Percentiles rank a stretch among this genome's conserved stretches.
phyloP scores from a whole-genome alignment of 2,329 filamentous ascomycete species.

The Colletotrichum gloeosporioides region DNA sequence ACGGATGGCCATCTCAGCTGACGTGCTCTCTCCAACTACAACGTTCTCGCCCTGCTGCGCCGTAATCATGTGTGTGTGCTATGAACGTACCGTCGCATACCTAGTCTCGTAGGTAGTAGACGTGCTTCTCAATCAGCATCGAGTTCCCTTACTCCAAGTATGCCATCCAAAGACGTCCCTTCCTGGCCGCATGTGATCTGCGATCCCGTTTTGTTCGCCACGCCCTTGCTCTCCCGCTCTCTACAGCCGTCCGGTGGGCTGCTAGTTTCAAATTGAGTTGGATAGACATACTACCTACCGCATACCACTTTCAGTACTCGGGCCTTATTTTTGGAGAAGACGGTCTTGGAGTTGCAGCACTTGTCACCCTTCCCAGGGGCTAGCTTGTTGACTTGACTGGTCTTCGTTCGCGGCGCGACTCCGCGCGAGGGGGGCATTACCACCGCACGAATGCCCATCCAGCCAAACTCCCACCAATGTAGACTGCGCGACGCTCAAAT shows the following conservation, averaged over 20 bases:
- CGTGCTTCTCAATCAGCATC: not conserved
- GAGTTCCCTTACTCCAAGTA: not conserved
- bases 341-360: not conserved
- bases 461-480: slow-evolving; percentile 4
- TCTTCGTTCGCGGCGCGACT: not conserved
- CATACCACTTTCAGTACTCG: not conserved
- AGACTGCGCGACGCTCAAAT: not conserved
- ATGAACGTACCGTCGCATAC: not conserved
- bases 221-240: not conserved
- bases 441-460: not conserved
- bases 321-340: not conserved
- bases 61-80: not conserved
- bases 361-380: not conserved
- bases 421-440: not conserved
- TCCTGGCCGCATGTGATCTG: not conserved
- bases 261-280: not conserved
- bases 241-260: not conserved
- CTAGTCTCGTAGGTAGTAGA: not conserved
- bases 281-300: not conserved
- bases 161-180: not conserved
- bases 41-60: not conserved
- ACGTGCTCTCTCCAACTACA: not conserved
- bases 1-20: not conserved
- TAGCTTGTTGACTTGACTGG: not conserved
- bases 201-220: not conserved